Evolutionary conservation across 2,329 filamentous ascomycete species (phyloP).

Genomic region (Didymella exigua): DNA sequence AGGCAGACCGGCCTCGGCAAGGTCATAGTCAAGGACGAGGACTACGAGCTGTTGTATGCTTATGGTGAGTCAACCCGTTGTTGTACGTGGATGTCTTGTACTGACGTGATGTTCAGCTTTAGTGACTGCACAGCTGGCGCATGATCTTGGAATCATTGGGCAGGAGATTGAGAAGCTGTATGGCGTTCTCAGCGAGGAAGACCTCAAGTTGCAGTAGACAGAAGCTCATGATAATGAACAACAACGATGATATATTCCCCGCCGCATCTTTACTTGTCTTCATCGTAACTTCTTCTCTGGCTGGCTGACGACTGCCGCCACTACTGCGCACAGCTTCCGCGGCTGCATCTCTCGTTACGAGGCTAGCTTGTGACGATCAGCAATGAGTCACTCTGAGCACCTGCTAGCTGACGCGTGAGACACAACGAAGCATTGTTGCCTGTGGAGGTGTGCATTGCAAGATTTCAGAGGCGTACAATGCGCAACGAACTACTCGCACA

Average conservation of each 20-base stretch:
- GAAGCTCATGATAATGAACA: not conserved
- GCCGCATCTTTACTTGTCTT: not conserved
- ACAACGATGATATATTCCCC: not conserved
- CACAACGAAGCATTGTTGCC: not conserved
- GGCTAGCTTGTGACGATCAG: slow-evolving; percentile 15
- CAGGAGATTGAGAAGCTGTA: slow-evolving; percentile 64
- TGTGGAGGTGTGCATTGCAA: not conserved
- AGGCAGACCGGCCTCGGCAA: slow-evolving; percentile 67
- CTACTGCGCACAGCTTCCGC: slow-evolving; percentile 7
- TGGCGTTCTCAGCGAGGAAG: slow-evolving; percentile 66
- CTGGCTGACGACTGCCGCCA: not conserved
- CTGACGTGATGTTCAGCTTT: slow-evolving; percentile 53
- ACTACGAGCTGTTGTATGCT: slow-evolving; percentile 91
- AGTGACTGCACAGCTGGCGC: slow-evolving; percentile 65
- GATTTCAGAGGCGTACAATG: too few relatives aligned
- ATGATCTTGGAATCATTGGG: slow-evolving; percentile 61
- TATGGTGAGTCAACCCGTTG: slow-evolving; percentile 64
- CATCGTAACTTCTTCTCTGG: not conserved
- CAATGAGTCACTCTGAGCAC: slow-evolving; percentile 23
- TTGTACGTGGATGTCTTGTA: not conserved
- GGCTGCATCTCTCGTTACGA: slow-evolving; percentile 4
- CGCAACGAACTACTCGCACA: not conserved
- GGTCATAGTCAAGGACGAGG: slow-evolving; percentile 67
- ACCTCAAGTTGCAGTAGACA: slow-evolving; percentile 57
- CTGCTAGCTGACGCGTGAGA: not conserved